Conservation (phyloP, 768 basidiomycete genomes). For the Pisolithus albus region DNA sequence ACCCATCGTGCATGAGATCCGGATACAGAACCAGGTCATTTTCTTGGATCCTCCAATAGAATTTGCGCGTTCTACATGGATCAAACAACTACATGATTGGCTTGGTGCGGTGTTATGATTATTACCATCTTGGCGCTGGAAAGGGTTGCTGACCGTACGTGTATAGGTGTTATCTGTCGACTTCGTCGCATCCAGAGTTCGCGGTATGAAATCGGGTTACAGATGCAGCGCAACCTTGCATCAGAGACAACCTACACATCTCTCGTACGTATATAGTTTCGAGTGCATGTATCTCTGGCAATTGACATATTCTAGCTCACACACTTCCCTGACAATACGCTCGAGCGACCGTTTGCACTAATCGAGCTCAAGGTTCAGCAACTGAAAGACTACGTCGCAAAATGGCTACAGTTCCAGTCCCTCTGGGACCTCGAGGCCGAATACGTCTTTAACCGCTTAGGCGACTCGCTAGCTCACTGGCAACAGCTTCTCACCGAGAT, state of each 20-base stretch:
- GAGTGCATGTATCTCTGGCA: not conserved
- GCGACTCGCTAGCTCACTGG: slow-evolving; percentile 91
- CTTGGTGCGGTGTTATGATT: slow-evolving; percentile 43
- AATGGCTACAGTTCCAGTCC: slow-evolving; percentile 99
- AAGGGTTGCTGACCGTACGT: not conserved
- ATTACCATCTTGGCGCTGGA: not conserved
- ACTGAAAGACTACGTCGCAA: slow-evolving; percentile 85
- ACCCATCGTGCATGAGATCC: slow-evolving; percentile 89
- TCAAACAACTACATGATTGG: slow-evolving; percentile 85
- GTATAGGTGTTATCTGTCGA: slow-evolving; percentile 75
- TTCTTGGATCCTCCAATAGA: slow-evolving; percentile 98
- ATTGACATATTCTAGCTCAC: slow-evolving; percentile 46
- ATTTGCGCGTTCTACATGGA: slow-evolving; percentile 84
- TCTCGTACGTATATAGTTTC: slow-evolving; percentile 44
- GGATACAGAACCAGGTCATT: slow-evolving; percentile 98
- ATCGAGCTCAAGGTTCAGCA: slow-evolving; percentile 86
- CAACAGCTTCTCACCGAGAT: slow-evolving; percentile 95
- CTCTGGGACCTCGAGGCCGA: slow-evolving; percentile 98
- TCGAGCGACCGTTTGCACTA: slow-evolving; percentile 76
- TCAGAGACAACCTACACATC: slow-evolving; percentile 78
- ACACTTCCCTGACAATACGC: slow-evolving; percentile 61
- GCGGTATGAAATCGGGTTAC: slow-evolving; percentile 92
- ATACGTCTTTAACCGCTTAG: slow-evolving; percentile 91
- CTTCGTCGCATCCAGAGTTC: slow-evolving; percentile 88
- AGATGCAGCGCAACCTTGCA: slow-evolving; percentile 64